Evolutionary conservation across 148 eudicot species (phyloP).

Genomic region (Rhododendron williamsianum): DNA sequence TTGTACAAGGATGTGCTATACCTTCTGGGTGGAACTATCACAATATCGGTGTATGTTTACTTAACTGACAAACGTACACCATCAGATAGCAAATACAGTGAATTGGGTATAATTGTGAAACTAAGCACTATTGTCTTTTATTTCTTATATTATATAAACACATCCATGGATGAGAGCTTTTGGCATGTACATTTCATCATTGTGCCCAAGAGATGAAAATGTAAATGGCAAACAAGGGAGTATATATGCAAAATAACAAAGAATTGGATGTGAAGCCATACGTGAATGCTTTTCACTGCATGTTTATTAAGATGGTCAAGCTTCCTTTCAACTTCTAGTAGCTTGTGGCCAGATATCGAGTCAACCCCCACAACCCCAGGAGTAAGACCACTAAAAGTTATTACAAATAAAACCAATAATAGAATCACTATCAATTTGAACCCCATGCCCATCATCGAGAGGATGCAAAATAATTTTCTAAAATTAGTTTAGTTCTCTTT

Average conservation of each 20-base stretch:
- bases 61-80: neutral
- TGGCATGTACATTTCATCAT: neutral
- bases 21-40: neutral
- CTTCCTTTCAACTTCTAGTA: constrained; percentile 18
- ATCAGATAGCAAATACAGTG: neutral
- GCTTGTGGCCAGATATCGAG: constrained; percentile 1
- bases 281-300: constrained; percentile 43
- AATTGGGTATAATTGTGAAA: neutral
- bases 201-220: neutral
- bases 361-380: constrained; percentile 9
- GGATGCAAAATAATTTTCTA: neutral
- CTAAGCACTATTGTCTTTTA: neutral
- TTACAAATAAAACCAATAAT: neutral
- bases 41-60: neutral
- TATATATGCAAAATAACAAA: neutral
- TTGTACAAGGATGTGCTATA: neutral
- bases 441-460: constrained; percentile 2
- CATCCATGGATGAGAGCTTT: neutral
- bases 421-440: constrained; percentile 12
- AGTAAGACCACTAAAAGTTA: neutral
- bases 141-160: neutral
- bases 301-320: constrained; percentile 16
- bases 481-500: neutral
- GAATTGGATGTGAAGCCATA: neutral
- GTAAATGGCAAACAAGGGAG: neutral